Evolutionary conservation across 2,329 filamentous ascomycete genomes (phyloP), one percentile per base, ranked within the genome.

Genomic region (Mollisia scopiformis): DNA sequence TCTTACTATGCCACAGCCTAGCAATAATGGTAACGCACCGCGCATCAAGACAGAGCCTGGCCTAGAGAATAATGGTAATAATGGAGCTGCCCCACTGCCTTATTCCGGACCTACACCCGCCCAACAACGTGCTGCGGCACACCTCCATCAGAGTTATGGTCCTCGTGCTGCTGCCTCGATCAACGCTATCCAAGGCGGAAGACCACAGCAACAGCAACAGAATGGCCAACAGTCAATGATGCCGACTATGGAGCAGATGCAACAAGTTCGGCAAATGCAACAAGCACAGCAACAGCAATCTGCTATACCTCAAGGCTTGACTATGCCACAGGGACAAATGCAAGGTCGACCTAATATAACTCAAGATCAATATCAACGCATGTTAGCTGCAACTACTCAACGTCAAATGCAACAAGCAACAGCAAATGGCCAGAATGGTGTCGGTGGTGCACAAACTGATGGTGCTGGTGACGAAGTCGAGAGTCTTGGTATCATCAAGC

Each of bases 401-500:
- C 27, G 23, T 11, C 49, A 51, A 25, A 30, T 31, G 49, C 73
- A n/a, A n/a, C n/a, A 72, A 54, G 68, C 56, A 14, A 35, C 49
- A 28, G 73, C 66, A 64, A 53, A 65, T 27, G 52, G 55, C 50
- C 66, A 70, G 39, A 83, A 80, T 72, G 77, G 76, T 14, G 68
- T 82, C 55, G 74, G 76, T 52, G 79, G 79, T 51, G 77, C 87
- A 25, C 91, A 97, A 74, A 89, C 89, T 14, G 94, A 98, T 72
- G 94, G 93, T 54, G 79, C 90, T 31, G 82, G 82, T 59, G 82
- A 83, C 3, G 75, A 85, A 43, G 84, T 84, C 5, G 80, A 85
- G 39, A 63, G 80, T 75, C 74, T 77, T 31, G 85, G 83, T 8
- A 78, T 91, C 41, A 76, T 92, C 46, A 79, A 88, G 69, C 81